Base-by-base conservation (phyloP, 805 yeast species). In the Komagataella pseudopastoris region DNA sequence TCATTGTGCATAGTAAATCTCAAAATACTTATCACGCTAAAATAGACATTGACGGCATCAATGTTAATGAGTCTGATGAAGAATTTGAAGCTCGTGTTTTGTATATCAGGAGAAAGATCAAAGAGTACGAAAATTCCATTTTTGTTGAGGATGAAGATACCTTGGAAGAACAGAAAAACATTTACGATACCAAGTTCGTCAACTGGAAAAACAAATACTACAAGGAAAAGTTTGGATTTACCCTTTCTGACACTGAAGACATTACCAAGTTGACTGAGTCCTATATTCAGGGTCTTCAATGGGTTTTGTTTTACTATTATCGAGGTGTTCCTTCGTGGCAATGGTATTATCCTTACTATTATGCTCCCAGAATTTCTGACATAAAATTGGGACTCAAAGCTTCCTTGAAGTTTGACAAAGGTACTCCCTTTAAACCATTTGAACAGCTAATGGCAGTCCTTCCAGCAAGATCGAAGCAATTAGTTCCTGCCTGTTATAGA, bases 361-460 rank as follows among this genome's bases (percentile, higher is more conserved):
- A 91, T 65, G 79, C 98, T 16, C 99, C 99, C 48, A 80, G 96
- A 71, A 88, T 91, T 53, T 88, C 96, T 4, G 98, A 91, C 67
- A 74, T 91, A 55, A 66, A 76, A 39, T 70, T 74, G 52, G 98
- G 96, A 49, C 72, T 91, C 51, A 76, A 81, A 49, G 77, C 78
- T 51, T 68, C 75, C 54, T 74, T 86, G 53, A 63, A 71, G 39
- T 89, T 90, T 59, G 80, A 82, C 14, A 65, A 72, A 56, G 90
- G 95, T 6, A 64, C 63, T 4, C 99, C 99, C 0, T 88, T 93
- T 71, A 78, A 72, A 54, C 99, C 99, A 8, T 91, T 88, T 66
- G 91, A 93, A 64, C 99, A 93, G 70, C 76, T 93, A 59, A 93
- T 91, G 99, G 91, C 96, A 17, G 99, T 93, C 20, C 72, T 93